Evolutionary conservation across 108 stramenopile species (phyloP).

Genomic region (Cyclotella atomus): DNA sequence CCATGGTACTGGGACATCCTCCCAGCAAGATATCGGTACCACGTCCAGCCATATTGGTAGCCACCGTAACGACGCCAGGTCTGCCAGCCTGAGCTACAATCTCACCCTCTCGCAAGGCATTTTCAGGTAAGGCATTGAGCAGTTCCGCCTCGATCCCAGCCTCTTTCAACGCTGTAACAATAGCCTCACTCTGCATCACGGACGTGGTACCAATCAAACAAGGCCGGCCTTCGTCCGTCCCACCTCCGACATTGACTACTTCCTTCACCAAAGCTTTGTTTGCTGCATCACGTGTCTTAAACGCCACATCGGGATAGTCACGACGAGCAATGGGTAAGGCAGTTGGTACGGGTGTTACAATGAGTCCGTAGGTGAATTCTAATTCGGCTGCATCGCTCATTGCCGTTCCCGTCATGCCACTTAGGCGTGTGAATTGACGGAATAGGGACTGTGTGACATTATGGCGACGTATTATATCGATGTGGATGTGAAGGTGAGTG

Average conservation of each 20-base stretch:
- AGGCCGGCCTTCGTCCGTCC: conserved; percentile 77
- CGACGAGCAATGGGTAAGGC: conserved; percentile 91
- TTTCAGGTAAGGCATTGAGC: conserved; percentile 93
- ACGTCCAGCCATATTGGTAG: conserved; percentile 97
- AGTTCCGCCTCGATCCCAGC: conserved; percentile 84
- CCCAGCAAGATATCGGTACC: conserved; percentile 97
- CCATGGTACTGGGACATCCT: conserved; percentile 91
- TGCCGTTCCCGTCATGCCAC: conserved; percentile 97
- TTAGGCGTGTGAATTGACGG: conserved; percentile 87
- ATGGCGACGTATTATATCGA: neutral
- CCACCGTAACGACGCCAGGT: conserved; percentile 92
- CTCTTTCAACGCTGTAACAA: conserved; percentile 80
- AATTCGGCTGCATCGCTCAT: conserved; percentile 89
- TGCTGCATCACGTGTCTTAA: conserved; percentile 90
- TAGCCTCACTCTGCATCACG: conserved; percentile 85
- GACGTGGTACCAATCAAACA: conserved; percentile 96
- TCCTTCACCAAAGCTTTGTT: conserved; percentile 86
- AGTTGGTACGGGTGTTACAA: conserved; percentile 88
- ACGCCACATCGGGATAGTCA: conserved; percentile 94
- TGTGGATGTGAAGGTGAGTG: no score
- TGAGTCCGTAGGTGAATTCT: conserved; percentile 83
- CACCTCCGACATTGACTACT: conserved; percentile 77
- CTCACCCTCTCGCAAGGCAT: conserved; percentile 91
- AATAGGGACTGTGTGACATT: conserved; percentile 72
- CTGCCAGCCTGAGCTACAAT: conserved; percentile 96